Evolutionary conservation across 1,284 basidiomycete genomes (phyloP).

Genomic region (Moesziomyces globuligerus): DNA sequence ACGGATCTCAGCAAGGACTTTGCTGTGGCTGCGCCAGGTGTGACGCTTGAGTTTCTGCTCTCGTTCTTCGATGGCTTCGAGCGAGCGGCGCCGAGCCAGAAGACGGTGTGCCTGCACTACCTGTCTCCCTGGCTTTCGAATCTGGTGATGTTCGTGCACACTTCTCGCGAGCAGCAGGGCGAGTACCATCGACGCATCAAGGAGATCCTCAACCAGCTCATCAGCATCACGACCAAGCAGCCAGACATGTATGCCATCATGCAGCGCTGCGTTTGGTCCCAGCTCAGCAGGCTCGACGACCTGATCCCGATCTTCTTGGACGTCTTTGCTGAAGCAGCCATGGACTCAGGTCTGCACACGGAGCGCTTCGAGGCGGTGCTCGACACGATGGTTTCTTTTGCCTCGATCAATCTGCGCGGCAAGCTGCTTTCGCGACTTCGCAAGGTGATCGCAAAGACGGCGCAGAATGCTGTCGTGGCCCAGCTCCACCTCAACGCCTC

Average conservation of each 20-base stretch:
- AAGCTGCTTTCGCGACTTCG: slow-evolving; percentile 61
- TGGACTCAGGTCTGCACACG: slow-evolving; percentile 63
- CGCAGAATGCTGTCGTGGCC: slow-evolving; percentile 53
- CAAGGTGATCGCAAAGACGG: slow-evolving; percentile 61
- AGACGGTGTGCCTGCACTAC: slow-evolving; percentile 60
- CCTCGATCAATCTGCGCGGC: slow-evolving; percentile 62
- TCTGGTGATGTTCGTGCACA: slow-evolving; percentile 60
- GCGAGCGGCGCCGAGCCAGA: slow-evolving; percentile 53
- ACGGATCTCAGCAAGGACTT: slow-evolving; percentile 62
- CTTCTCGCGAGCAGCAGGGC: slow-evolving; percentile 56
- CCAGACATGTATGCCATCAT: slow-evolving; percentile 63
- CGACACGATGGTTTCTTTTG: slow-evolving; percentile 64
- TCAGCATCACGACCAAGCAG: slow-evolving; percentile 64
- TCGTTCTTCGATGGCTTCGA: slow-evolving; percentile 65
- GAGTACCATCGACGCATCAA: slow-evolving; percentile 62
- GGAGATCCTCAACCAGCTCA: slow-evolving; percentile 60
- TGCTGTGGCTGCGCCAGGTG: slow-evolving; percentile 58
- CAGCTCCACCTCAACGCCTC: slow-evolving; percentile 58
- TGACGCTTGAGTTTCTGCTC: slow-evolving; percentile 61
- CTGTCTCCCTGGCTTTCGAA: slow-evolving; percentile 63
- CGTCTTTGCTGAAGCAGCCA: slow-evolving; percentile 61
- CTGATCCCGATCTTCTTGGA: slow-evolving; percentile 61
- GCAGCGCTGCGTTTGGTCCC: slow-evolving; percentile 63
- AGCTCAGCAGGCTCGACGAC: slow-evolving; percentile 61
- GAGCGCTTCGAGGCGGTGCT: slow-evolving; percentile 61